Percentiles rank a stretch among this genome's conserved stretches.
Conservation (phyloP, 768 basidiomycete genomes). For the Naganishia antarctica region DNA sequence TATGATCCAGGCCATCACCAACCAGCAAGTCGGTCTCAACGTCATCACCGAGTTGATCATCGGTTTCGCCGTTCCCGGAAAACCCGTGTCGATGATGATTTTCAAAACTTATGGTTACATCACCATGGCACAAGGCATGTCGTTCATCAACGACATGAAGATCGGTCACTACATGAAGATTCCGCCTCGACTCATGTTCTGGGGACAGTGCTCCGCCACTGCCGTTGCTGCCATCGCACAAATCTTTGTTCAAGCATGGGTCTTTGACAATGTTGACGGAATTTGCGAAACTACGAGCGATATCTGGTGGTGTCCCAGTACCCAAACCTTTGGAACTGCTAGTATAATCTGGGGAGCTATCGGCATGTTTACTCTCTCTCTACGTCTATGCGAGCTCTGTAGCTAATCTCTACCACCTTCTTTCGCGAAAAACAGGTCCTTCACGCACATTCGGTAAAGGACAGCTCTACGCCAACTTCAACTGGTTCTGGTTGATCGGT, state of each 20-base stretch:
- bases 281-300: constrained; percentile 45
- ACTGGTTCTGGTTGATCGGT: constrained; percentile 38
- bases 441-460: constrained; percentile 45
- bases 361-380: background rate
- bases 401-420: background rate
- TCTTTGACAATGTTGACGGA: constrained; percentile 40
- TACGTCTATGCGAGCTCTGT: background rate
- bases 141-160: constrained; percentile 46
- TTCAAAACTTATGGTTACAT: constrained; percentile 46
- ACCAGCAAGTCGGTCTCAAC: constrained; percentile 49
- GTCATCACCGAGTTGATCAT: constrained; percentile 50
- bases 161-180: constrained; percentile 40
- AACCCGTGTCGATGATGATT: constrained; percentile 46
- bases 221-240: constrained; percentile 49
- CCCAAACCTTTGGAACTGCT: constrained; percentile 47
- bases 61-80: constrained; percentile 46
- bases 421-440: constrained; percentile 27
- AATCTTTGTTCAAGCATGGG: constrained; percentile 47
- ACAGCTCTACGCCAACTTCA: constrained; percentile 41
- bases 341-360: constrained; percentile 46
- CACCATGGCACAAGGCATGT: constrained; percentile 48
- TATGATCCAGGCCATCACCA: constrained; percentile 47
- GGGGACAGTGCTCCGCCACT: constrained; percentile 45
- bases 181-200: constrained; percentile 42
- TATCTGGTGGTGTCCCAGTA: constrained; percentile 43